Evolutionary conservation across 2,329 filamentous ascomycete species (phyloP).

Genomic region (Orbilia brochopaga): DNA sequence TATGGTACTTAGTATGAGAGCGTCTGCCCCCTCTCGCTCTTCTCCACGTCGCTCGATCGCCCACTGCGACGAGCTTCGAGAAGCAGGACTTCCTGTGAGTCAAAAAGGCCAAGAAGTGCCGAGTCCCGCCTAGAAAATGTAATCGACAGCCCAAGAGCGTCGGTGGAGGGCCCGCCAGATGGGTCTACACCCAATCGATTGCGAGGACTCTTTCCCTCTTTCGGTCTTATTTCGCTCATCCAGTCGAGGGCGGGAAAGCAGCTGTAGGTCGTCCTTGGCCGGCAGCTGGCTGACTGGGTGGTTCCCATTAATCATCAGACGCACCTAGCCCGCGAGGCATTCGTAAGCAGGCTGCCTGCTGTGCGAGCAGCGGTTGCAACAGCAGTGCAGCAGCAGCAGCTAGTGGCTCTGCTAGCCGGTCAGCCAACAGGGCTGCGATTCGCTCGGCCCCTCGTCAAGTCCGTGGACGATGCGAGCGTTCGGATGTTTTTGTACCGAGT

Average conservation of each 20-base stretch:
- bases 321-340: constrained; percentile 41
- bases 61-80: too few relatives aligned
- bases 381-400: neutral
- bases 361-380: too few relatives aligned
- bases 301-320: constrained; percentile 48
- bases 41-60: too few relatives aligned
- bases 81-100: constrained; percentile 38
- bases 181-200: constrained; percentile 28
- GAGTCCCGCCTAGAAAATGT: constrained; percentile 22
- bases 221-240: constrained; percentile 42
- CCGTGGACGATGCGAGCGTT: constrained; percentile 23
- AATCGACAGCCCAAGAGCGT: neutral
- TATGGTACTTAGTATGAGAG: too few relatives aligned
- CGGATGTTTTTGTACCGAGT: constrained; percentile 47
- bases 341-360: constrained; percentile 36
- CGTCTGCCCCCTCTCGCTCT: too few relatives aligned
- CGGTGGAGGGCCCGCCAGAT: neutral
- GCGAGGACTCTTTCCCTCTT: constrained; percentile 24
- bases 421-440: constrained; percentile 6
- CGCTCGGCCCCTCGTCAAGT: constrained; percentile 28
- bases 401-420: neutral
- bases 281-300: neutral
- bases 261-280: neutral
- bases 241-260: constrained; percentile 10
- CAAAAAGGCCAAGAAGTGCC: constrained; percentile 29